Evolutionary conservation across 768 basidiomycete species (phyloP).

Genomic region (Nevesoporus exiguus): DNA sequence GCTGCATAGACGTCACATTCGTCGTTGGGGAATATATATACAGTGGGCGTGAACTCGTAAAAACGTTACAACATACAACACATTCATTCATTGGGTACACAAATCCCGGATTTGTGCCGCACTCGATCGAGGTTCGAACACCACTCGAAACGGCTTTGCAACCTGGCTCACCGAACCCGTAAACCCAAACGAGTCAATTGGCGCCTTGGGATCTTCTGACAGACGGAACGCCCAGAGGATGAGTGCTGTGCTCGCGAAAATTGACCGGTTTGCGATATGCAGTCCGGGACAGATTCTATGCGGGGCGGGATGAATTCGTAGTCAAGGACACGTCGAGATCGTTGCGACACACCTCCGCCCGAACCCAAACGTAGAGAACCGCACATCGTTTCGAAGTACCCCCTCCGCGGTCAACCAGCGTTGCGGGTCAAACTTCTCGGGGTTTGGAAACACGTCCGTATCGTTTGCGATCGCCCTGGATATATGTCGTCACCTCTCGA

Average conservation of each 20-base stretch:
- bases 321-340: no score
- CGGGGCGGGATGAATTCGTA: neutral
- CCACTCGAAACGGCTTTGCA: neutral
- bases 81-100: neutral
- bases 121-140: neutral
- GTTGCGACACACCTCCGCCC: conserved; percentile 1
- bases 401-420: conserved; percentile 3
- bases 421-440: conserved; percentile 3
- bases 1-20: no score
- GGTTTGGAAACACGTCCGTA: conserved; percentile 2
- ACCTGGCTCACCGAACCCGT: neutral
- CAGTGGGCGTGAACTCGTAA: no score
- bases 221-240: conserved; percentile 6
- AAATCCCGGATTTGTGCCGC: neutral
- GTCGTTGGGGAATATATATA: no score
- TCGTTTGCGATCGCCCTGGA: conserved; percentile 10
- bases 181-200: conserved; percentile 1
- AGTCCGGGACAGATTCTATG: conserved; percentile 3
- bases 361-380: conserved; percentile 7
- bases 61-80: neutral
- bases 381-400: conserved; percentile 1
- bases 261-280: conserved; percentile 5
- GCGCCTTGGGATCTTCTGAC: neutral
- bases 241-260: neutral
- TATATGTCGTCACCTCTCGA: neutral